Evolutionary conservation across 1,284 basidiomycete genomes (phyloP).

Genomic region (Cutaneotrichosporon sp.): DNA sequence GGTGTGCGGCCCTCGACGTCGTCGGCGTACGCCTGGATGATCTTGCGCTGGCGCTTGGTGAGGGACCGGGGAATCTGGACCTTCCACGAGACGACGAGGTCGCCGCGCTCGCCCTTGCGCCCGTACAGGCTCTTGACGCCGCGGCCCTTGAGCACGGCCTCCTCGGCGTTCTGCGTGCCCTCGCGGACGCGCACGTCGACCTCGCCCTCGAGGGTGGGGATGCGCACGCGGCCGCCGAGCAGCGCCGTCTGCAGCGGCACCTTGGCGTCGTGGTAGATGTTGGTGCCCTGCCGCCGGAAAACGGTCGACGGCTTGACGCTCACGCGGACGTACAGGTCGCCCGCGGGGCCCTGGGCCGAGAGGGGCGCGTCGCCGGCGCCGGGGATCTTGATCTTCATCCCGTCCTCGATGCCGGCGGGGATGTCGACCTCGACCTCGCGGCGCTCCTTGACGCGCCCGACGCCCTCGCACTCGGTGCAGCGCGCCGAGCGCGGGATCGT

Average conservation of each 20-base stretch:
- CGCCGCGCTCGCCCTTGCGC: conserved; percentile 64
- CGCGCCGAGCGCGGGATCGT: conserved; percentile 75
- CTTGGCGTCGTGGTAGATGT: conserved; percentile 86
- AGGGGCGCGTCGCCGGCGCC: conserved; percentile 84
- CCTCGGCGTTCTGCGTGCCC: conserved; percentile 95
- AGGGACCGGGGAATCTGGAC: conserved; percentile 89
- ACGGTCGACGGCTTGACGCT: conserved; percentile 78
- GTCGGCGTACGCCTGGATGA: conserved; percentile 88
- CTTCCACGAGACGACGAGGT: conserved; percentile 87
- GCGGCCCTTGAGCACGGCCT: conserved; percentile 89
- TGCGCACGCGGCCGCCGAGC: conserved; percentile 85
- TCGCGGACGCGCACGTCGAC: conserved; percentile 91
- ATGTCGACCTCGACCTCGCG: conserved; percentile 82
- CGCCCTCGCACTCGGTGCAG: conserved; percentile 80
- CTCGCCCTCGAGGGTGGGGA: conserved; percentile 94
- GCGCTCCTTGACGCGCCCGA: conserved; percentile 81
- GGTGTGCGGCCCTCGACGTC: conserved; percentile 73
- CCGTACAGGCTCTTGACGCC: conserved; percentile 75
- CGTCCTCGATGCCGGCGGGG: conserved; percentile 93
- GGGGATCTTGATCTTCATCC: conserved; percentile 86
- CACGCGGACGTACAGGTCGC: conserved; percentile 87
- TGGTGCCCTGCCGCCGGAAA: conserved; percentile 89
- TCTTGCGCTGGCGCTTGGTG: conserved; percentile 77
- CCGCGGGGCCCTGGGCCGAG: conserved; percentile 70
- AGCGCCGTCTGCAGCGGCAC: conserved; percentile 92